Evolutionary conservation across 1,284 basidiomycete species (phyloP).

Genomic region (Melampsora americana): DNA sequence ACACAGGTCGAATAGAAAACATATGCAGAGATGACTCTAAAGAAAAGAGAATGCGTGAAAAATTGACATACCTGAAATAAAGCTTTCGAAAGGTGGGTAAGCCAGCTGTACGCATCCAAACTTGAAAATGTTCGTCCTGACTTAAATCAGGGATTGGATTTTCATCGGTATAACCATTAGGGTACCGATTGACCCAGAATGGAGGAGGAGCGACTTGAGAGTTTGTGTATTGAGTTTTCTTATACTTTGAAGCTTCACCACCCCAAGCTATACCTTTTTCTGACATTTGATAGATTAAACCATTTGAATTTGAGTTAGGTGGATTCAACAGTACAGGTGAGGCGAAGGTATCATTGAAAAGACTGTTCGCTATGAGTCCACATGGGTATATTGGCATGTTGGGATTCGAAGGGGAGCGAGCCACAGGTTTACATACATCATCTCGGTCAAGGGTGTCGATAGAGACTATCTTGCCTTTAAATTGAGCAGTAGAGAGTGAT

Average conservation of each 20-base stretch:
- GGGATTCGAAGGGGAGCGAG: conserved; percentile 56
- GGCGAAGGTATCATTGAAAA: conserved; percentile 91
- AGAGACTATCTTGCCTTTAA: conserved; percentile 69
- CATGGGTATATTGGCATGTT: conserved; percentile 79
- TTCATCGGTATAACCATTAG: conserved; percentile 67
- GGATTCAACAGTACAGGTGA: conserved; percentile 64
- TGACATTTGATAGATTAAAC: conserved; percentile 68
- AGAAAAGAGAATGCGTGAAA: not conserved
- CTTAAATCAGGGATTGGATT: conserved; percentile 73
- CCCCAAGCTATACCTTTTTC: conserved; percentile 86
- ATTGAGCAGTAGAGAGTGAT: conserved; percentile 78
- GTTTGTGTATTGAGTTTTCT: conserved; percentile 50
- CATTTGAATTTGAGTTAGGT: conserved; percentile 54
- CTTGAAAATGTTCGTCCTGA: conserved; percentile 89
- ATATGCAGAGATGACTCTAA: no score
- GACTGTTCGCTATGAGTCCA: conserved; percentile 94
- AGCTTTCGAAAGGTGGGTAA: conserved; percentile 94
- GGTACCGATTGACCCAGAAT: conserved; percentile 75
- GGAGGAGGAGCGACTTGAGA: conserved; percentile 79
- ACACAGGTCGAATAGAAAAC: no score
- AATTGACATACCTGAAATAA: conserved; percentile 59
- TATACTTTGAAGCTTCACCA: conserved; percentile 86
- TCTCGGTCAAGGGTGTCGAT: conserved; percentile 60
- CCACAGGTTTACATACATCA: conserved; percentile 87
- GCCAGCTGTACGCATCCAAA: conserved; percentile 99